phyloP scores from a whole-genome alignment of 192 early-diverging fungal species.

The Coemansia sp. region DNA sequence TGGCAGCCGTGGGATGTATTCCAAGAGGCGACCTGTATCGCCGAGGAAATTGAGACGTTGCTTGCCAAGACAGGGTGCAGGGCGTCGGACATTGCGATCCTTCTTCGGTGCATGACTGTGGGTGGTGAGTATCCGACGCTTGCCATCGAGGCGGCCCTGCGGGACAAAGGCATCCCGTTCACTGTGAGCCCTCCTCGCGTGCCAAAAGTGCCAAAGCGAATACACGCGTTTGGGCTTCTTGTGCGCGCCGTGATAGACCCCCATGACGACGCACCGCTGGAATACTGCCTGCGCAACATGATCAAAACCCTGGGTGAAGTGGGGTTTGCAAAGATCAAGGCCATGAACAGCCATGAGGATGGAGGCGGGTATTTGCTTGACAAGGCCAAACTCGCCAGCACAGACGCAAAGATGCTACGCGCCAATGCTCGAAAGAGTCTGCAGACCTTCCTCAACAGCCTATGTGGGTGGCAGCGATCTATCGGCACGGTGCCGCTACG shows the following conservation, averaged over 20 bases:
- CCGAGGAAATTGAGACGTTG: conserved; percentile 14
- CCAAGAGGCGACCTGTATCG: conserved; percentile 52
- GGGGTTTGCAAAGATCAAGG: conserved; percentile 1
- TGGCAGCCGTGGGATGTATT: conserved; percentile 53
- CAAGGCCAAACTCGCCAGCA: background rate
- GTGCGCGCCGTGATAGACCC: conserved; percentile 25
- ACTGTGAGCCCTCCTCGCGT: conserved; percentile 33
- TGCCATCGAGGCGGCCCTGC: conserved; percentile 52
- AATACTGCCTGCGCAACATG: conserved; percentile 16
- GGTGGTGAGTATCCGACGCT: conserved; percentile 48
- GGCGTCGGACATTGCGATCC: conserved; percentile 61
- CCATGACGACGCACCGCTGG: conserved; percentile 23
- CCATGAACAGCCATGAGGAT: background rate
- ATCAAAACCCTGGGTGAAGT: conserved; percentile 18
- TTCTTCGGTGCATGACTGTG: conserved; percentile 54
- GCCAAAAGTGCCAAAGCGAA: conserved; percentile 22
- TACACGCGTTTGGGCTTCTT: conserved; percentile 33
- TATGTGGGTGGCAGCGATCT: conserved; percentile 11
- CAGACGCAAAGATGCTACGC: background rate
- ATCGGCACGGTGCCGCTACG: conserved; percentile 5
- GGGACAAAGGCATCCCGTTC: conserved; percentile 32
- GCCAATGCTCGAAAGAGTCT: conserved; percentile 8
- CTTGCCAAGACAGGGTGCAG: conserved; percentile 59
- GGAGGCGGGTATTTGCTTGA: background rate
- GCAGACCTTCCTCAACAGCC: conserved; percentile 6